Percentiles rank a stretch among this genome's conserved stretches.
phyloP scores from a whole-genome alignment of 164 flowering plant species.

The Cinnamomum micranthum region DNA sequence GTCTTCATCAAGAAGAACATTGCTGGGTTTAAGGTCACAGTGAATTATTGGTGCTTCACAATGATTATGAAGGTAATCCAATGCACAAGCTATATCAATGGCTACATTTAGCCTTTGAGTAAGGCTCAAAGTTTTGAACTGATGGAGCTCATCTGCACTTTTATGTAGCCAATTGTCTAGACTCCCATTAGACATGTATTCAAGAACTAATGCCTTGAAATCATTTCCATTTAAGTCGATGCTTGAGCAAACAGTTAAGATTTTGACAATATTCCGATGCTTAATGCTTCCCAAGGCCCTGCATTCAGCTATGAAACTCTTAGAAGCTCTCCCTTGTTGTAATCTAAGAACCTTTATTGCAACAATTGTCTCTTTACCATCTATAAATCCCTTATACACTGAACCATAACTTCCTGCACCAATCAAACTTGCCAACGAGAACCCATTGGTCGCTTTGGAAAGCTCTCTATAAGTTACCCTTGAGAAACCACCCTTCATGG shows the following conservation, averaged over 20 bases:
- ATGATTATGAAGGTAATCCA: constrained; percentile 11
- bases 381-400: constrained; percentile 14
- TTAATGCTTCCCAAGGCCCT: constrained; percentile 6
- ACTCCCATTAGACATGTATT: constrained; percentile 12
- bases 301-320: constrained; percentile 23
- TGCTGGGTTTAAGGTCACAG: constrained; percentile 16
- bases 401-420: constrained; percentile 19
- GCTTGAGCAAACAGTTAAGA: constrained; percentile 8
- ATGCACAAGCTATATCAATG: background rate
- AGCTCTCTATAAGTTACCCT: constrained; percentile 18
- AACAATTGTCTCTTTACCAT: background rate
- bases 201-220: constrained; percentile 8
- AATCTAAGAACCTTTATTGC: constrained; percentile 21
- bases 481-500: background rate
- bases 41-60: constrained; percentile 15
- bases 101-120: constrained; percentile 5
- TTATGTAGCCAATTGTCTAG: constrained; percentile 1
- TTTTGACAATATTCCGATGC: constrained; percentile 9
- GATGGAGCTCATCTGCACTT: background rate
- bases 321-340: constrained; percentile 14
- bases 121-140: background rate
- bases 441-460: constrained; percentile 17
- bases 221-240: constrained; percentile 1
- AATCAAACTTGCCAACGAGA: constrained; percentile 12
- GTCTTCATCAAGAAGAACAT: constrained; percentile 17